Percentiles rank a stretch among this genome's conserved stretches.
These are phyloP conservation scores for Phialophora tarda DNA, from an alignment of 2,329 filamentous ascomycete species.

Conservation along the genomic window DNA sequence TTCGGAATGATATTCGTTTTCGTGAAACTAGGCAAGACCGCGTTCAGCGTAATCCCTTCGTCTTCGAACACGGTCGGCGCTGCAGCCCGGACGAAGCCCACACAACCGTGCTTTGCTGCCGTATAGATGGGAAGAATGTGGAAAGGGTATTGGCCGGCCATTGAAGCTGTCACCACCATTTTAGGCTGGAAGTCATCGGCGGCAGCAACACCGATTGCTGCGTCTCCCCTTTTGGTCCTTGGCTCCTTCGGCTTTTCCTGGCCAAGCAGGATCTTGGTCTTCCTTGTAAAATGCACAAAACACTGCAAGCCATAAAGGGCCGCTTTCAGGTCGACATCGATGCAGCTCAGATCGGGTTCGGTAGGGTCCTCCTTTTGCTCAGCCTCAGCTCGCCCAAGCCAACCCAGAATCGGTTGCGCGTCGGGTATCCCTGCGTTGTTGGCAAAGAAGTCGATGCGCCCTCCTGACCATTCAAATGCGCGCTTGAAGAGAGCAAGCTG, in stretches of 20 bases:
- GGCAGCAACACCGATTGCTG: neutral
- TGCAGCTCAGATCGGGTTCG: constrained; percentile 43
- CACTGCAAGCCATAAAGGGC: constrained; percentile 46
- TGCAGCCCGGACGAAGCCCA: constrained; percentile 48
- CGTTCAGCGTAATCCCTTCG: constrained; percentile 46
- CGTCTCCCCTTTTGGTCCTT: neutral
- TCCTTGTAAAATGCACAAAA: constrained; percentile 46
- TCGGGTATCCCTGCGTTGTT: constrained; percentile 62
- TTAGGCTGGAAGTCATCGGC: constrained; percentile 32
- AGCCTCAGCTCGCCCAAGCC: neutral
- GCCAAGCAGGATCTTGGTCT: constrained; percentile 27
- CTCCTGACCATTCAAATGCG: constrained; percentile 49
- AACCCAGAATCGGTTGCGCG: constrained; percentile 36
- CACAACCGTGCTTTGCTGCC: constrained; percentile 59
- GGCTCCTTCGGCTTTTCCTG: neutral
- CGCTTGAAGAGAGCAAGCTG: constrained; percentile 59
- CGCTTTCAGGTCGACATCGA: constrained; percentile 44
- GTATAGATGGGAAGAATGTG: constrained; percentile 50
- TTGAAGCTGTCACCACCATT: constrained; percentile 54
- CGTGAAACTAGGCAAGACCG: constrained; percentile 44
- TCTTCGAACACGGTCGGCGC: constrained; percentile 36
- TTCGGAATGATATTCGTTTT: constrained; percentile 44
- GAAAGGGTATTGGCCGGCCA: constrained; percentile 51
- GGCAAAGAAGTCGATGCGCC: constrained; percentile 55
- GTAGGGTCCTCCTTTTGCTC: constrained; percentile 33